Base-by-base conservation (phyloP, 2,329 filamentous ascomycete genomes). In the Fusarium sp. region DNA sequence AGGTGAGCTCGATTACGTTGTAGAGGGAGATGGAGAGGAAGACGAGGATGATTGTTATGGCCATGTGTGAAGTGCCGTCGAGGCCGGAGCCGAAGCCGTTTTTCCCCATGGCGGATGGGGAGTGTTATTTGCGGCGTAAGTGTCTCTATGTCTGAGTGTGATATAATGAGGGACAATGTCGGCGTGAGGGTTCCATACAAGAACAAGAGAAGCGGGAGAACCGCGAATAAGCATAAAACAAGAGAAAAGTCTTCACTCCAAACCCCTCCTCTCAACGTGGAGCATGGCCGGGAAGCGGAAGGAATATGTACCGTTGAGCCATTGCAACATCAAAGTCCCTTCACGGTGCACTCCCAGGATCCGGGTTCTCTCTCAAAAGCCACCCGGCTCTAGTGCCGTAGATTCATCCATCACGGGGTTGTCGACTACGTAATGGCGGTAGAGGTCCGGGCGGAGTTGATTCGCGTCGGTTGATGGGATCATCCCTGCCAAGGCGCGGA, bases 1-100 rank as follows among this genome's bases (percentile, higher is more conserved):
- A 76, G 27, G 66, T 76, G 8, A 82, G 71, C 56, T 82, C 80
- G 47, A 79, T 54, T 47, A 77, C 76, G 55, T 82, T 82, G 77
- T 79, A 81, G 18, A 79, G 60, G 18, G 78, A 68, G 48, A 80
- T 71, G 44, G 75, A 65, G 10, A 78, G 58, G 57, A 81, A 79
- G 53, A 76, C 77, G 30, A 77, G 61, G 60, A 78, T 71, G 44
- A 76, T 69, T 37, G 65, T 75, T 39, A 71, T 52, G 30, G 71
- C 61, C 37, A 51, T 58, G 15, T 66, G 63, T 15, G 74, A 72
- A 50, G 60, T 65, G 18, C 66, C 72, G 13, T 66, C 55, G 8
- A 72, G 67, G 46, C 73, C 74, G 12, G 73, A 76, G 11, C 73
- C 73, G 10, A 76, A 76, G 62, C 68, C 64, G 6, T 16, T 46